Evolutionary conservation across 352 stramenopile genomes (phyloP), one percentile per base, ranked within the genome.

Genomic region (Globisporangium uncinulatum): DNA sequence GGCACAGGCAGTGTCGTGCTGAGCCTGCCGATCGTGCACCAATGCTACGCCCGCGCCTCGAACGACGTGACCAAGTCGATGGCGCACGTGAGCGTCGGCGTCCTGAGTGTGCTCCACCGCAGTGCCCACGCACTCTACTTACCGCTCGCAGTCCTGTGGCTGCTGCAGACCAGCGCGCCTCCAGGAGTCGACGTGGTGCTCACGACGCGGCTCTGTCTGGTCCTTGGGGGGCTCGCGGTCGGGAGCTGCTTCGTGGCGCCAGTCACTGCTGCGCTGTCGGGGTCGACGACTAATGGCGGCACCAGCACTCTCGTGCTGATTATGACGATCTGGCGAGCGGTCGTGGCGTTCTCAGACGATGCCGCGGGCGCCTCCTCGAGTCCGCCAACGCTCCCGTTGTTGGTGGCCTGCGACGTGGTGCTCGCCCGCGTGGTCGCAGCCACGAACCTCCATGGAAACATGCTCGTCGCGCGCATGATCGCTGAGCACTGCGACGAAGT

Each of bases 401-500:
- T 86, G 15, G 53, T 79, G 17, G 50, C 65, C 19, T 77, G 62
- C 43, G 71, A 86, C 46, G 62, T 74, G 13, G 17, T 86, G 14
- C 62, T 83, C 14, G 63, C 67, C 6, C 65, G 63, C 39, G 50
- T 76, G 2, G 51, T 70, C 3, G 70, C 60, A 17, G 43, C 73
- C 13, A 63, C 81, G 13, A 69, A 56, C 29, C 57, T 74, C 14
- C 54, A 65, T 51, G 76, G 79, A 43, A 63, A 82, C 56, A 46
- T 83, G 11, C 45, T 81, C 19, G 48, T 83, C 21, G 73, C 68
- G 14, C 57, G 74, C 17, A 51, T 89, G 34, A 45, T 73, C 43
- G 74, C 70, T 15, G 66, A 83, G 29, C 61, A 82, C 36, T 73
- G 68, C 64, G 71, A 63, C 34, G 78, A 88, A 60, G 70, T 49